Base-by-base conservation (phyloP, 495 filamentous ascomycete genomes). In the Tirmania nivea region DNA sequence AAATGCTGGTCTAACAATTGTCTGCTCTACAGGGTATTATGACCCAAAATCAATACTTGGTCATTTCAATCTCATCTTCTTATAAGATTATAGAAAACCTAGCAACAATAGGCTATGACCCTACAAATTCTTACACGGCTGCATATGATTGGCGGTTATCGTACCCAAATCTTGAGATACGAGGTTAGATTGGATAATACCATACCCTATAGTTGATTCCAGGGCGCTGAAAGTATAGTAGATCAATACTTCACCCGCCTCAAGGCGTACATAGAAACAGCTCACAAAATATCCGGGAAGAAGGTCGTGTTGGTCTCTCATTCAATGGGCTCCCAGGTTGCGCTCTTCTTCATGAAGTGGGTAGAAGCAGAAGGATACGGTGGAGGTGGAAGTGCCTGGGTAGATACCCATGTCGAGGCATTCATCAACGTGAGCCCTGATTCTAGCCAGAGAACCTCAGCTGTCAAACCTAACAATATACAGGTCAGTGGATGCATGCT, bases 101-200 rank as follows among this genome's bases (percentile, higher is more conserved):
- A 50, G 90, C 90, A 1, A 87, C 83, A 1, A 81, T 97, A 55
- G 92, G 90, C 17, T 96, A 96, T 67, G 92, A 97, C 60, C 87
- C 90, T 34, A 90, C 84, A 12, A 95, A 92, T 65, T 86, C 88
- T 1, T 95, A 86, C 59, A 93, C 87, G 0, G 90, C 92, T 1
- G 85, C 90, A 10, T 96, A 96, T 65, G 90, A 96, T 66, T 96
- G 90, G 90, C 76, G 90, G n/a, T 68, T 97, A n/a, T 81, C 86
- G 8, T 96, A 92, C 63, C 68, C 69, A 55, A 94, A 94, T 58
- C 75, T 94, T 35, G 90, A 97, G 64, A 71, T 76, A 25, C 77
- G 90, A 16, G 48, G 48, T 50, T 20, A 31, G 48, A 17, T 50
- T 50, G 8, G 25, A 7, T 3, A 31, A 31, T 31, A 31, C 25